Evolutionary conservation across 2,329 filamentous ascomycete genomes (phyloP).

Genomic region (Aspergillus phoenicis): DNA sequence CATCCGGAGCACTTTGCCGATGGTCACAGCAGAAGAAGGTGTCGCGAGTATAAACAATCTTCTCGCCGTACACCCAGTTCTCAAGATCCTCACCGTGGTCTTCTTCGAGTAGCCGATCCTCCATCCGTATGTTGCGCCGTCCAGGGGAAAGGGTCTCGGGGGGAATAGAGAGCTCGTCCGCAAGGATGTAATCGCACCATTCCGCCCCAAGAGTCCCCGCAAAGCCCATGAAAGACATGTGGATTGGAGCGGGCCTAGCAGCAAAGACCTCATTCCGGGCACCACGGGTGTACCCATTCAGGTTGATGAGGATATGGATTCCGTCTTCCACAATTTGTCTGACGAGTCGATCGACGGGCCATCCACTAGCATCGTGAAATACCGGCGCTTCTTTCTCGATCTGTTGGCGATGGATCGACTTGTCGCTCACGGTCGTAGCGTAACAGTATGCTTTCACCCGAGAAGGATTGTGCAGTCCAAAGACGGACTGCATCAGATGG

Average conservation of each 20-base stretch:
- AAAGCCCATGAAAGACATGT: conserved; percentile 99
- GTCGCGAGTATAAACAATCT: conserved; percentile 89
- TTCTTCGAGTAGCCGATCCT: conserved; percentile 65
- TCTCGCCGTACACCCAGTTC: conserved; percentile 94
- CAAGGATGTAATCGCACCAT: conserved; percentile 97
- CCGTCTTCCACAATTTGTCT: conserved; percentile 83
- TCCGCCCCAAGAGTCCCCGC: conserved; percentile 93
- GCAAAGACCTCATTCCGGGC: conserved; percentile 98
- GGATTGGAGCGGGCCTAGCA: conserved; percentile 87
- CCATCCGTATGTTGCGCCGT: conserved; percentile 71
- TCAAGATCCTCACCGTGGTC: conserved; percentile 70
- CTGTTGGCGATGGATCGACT: conserved; percentile 83
- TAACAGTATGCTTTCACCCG: conserved; percentile 89
- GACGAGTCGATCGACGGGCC: conserved; percentile 82
- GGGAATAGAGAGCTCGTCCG: conserved; percentile 85
- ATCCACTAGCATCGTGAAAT: conserved; percentile 84
- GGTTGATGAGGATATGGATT: conserved; percentile 92
- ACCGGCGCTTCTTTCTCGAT: conserved; percentile 91
- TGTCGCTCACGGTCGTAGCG: conserved; percentile 88
- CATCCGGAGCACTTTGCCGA: conserved; percentile 80
- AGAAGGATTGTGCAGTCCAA: conserved; percentile 77
- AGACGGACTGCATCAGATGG: conserved; percentile 98
- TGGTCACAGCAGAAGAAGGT: conserved; percentile 99
- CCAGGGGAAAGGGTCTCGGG: conserved; percentile 77
- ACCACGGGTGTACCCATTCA: conserved; percentile 97